Evolutionary conservation across 2,329 filamentous ascomycete species (phyloP).

Genomic region (Colletotrichum noveboracense): DNA sequence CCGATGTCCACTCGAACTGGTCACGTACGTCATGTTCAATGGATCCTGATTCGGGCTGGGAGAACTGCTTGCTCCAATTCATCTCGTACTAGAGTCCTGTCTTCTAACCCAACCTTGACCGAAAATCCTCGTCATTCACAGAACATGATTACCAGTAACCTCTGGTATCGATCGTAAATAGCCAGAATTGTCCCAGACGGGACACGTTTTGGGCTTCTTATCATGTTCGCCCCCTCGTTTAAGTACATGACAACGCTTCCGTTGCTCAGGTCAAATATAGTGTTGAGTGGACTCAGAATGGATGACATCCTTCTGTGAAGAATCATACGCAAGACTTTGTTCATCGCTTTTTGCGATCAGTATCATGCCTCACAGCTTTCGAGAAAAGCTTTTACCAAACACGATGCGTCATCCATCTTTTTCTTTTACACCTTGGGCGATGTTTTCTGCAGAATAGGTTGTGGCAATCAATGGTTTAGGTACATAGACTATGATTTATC

Average conservation of each 20-base stretch:
- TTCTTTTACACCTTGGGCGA: neutral
- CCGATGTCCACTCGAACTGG: neutral
- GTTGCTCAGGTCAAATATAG: fast-evolving
- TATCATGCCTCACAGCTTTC: neutral
- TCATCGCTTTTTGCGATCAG: neutral
- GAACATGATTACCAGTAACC: neutral
- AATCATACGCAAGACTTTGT: no score
- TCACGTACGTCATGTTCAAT: neutral
- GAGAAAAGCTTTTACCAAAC: neutral
- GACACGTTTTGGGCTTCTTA: neutral
- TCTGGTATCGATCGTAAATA: neutral
- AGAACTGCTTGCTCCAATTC: neutral
- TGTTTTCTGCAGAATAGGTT: neutral
- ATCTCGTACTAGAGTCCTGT: neutral
- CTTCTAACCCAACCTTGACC: neutral
- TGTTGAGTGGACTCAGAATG: neutral
- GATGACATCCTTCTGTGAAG: neutral
- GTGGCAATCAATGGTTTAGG: neutral
- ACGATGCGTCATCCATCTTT: neutral
- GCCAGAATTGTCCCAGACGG: neutral
- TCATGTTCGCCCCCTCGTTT: neutral
- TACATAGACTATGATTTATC: neutral
- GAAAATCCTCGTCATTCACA: neutral
- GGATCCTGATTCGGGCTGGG: neutral
- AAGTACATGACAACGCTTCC: neutral